Conservation (phyloP, 148 eudicot species). For the Silene conica region DNA sequence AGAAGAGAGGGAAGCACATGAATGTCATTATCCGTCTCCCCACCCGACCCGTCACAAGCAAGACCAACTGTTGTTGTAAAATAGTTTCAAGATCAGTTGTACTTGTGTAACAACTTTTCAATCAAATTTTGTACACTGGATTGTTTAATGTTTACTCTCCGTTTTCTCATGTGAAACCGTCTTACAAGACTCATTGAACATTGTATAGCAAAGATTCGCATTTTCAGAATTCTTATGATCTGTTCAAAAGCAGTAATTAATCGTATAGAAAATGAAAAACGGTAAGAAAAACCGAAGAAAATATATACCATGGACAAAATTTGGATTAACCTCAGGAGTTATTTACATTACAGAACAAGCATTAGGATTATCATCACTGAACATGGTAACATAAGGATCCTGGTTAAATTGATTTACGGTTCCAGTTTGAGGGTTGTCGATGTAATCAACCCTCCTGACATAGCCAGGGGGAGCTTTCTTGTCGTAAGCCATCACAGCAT, state of each 20-base stretch:
- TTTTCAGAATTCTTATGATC: too few relatives aligned
- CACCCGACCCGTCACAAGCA: too few relatives aligned
- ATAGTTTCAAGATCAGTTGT: background rate
- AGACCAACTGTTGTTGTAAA: too few relatives aligned
- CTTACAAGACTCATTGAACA: background rate
- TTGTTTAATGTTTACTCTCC: background rate
- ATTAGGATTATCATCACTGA: conserved; percentile 83
- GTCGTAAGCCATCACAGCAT: conserved; percentile 54
- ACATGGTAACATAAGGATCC: conserved; percentile 58
- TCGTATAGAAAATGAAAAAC: background rate
- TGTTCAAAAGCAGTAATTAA: too few relatives aligned
- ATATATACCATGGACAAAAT: background rate
- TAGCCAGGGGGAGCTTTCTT: conserved; percentile 86
- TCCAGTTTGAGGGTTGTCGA: conserved; percentile 11
- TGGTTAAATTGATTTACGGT: conserved; percentile 37
- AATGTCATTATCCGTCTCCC: too few relatives aligned
- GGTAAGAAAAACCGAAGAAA: background rate
- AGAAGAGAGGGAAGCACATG: too few relatives aligned
- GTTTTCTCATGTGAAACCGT: background rate
- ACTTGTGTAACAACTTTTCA: background rate
- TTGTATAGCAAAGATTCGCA: too few relatives aligned
- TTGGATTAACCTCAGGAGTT: background rate
- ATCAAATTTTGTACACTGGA: too few relatives aligned
- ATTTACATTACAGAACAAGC: conserved; percentile 67
- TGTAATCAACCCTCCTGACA: conserved; percentile 58